A percentile compares a stretch with the other conserved stretches of the same genome.
These are phyloP conservation scores for Trypanosomatidae sp. DNA, from an alignment of 208 protist species.

Conservation along the genomic window DNA sequence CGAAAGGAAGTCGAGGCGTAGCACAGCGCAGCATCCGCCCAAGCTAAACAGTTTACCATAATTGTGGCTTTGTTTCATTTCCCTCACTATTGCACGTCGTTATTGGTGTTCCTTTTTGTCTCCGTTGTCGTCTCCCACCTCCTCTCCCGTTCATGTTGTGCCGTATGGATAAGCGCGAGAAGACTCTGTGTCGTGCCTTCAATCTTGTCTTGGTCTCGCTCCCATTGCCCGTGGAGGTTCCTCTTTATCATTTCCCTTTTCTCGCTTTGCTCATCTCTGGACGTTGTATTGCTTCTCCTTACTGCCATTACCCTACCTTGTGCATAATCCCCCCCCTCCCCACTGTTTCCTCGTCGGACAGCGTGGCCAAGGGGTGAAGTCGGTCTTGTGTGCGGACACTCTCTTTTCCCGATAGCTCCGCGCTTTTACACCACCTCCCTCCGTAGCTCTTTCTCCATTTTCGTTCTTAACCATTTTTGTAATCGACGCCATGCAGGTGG, in stretches of 20 bases:
- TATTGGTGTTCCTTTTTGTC: background rate
- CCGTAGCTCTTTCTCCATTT: background rate
- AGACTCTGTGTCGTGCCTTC: background rate
- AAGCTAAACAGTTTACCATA: background rate
- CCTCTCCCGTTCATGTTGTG: background rate
- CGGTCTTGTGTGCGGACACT: background rate
- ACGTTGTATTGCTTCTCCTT: background rate
- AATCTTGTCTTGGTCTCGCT: background rate
- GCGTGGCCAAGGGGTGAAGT: background rate
- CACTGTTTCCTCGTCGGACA: background rate
- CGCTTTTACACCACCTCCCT: background rate
- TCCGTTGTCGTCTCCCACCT: background rate
- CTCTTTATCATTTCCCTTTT: background rate
- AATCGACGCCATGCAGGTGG: slow-evolving; percentile 75
- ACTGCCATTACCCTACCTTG: background rate
- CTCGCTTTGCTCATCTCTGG: no score
- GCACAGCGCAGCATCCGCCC: background rate
- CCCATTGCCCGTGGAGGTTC: background rate
- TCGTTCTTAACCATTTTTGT: background rate
- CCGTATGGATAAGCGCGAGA: background rate
- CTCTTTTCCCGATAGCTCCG: background rate
- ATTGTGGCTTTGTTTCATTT: slow-evolving; percentile 8
- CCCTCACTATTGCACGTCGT: background rate
- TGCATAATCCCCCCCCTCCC: background rate
- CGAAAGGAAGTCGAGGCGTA: background rate